Conservation (phyloP, 2,329 filamentous ascomycete species). For the Phoma sp. region DNA sequence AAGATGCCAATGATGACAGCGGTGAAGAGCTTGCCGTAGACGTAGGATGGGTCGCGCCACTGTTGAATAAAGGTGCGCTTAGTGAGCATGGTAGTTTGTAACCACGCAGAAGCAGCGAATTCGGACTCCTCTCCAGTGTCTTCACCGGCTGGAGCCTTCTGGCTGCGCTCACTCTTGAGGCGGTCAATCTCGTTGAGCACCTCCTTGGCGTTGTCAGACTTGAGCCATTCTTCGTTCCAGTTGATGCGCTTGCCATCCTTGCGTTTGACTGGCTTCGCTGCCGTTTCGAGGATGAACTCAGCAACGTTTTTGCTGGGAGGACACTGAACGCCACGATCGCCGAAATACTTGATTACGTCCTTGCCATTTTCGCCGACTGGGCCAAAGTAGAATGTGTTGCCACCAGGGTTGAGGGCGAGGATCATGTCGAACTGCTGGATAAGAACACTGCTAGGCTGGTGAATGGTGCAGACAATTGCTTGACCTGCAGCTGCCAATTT, state of each 20-base stretch:
- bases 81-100: constrained; percentile 72
- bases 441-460: constrained; percentile 73
- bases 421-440: constrained; percentile 79
- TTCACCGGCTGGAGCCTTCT: constrained; percentile 47
- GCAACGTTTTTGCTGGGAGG: constrained; percentile 72
- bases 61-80: constrained; percentile 75
- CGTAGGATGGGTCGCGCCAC: constrained; percentile 78
- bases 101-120: constrained; percentile 70
- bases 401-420: constrained; percentile 71
- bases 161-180: constrained; percentile 66
- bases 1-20: constrained; percentile 76
- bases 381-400: constrained; percentile 77
- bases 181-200: constrained; percentile 71
- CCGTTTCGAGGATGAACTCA: constrained; percentile 72
- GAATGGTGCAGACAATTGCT: constrained; percentile 77
- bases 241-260: constrained; percentile 65
- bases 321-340: constrained; percentile 69
- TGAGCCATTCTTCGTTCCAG: constrained; percentile 79
- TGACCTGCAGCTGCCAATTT: constrained; percentile 72
- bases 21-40: constrained; percentile 79
- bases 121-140: constrained; percentile 52
- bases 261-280: constrained; percentile 63
- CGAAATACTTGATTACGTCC: constrained; percentile 73
- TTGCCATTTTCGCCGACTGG: constrained; percentile 72
- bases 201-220: constrained; percentile 66